Evolutionary conservation across 345 rosid genomes (phyloP), one percentile per base, ranked within the genome.

Genomic region (Rhizophora apiculata): DNA sequence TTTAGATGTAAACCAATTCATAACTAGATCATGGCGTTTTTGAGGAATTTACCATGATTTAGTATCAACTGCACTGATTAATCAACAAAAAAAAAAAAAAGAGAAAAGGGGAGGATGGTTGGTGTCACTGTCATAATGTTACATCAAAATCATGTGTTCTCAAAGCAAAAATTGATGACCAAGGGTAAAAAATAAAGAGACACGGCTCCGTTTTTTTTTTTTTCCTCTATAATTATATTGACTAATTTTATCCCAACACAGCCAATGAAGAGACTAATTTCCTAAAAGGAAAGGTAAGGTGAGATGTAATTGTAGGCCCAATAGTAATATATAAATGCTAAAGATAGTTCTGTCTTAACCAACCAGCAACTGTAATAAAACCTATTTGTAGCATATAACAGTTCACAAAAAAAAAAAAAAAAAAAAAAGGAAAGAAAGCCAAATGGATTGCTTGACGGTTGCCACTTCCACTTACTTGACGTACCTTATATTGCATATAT

Each of bases 231-330:
- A 39, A 39, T 54, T 67, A 1, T 21, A 22, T 34, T 22, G 6
- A 16, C 39, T 20, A 58, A 68, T 39, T 29, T 19, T 18, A 68
- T 57, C 19, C 19, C 26, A 56, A 34, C 21, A 34, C 62, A 57
- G 6, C 52, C 26, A 46, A 43, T 3, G 16, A 24, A 24, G 19
- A 1, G 60, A 21, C 8, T 15, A 7, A 61, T 8, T 6, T 32
- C 22, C 27, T 2, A 22, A 20, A 18, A 54, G 15, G 9, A 20
- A 13, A 27, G 4, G 27, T 22, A 27, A 69, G 60, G 62, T 36
- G 22, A 24, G 67, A 36, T 70, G 74, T 62, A 31, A 54, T 36
- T 53, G 60, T 6, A 2, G 52, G 60, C 31, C 60, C 32, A 21
- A 49, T 61, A 61, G 59, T 22, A 32, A 51, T 32, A 69, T 32